phyloP scores from a whole-genome alignment of 306 rosid genomes.

The Alnus glutinosa region DNA sequence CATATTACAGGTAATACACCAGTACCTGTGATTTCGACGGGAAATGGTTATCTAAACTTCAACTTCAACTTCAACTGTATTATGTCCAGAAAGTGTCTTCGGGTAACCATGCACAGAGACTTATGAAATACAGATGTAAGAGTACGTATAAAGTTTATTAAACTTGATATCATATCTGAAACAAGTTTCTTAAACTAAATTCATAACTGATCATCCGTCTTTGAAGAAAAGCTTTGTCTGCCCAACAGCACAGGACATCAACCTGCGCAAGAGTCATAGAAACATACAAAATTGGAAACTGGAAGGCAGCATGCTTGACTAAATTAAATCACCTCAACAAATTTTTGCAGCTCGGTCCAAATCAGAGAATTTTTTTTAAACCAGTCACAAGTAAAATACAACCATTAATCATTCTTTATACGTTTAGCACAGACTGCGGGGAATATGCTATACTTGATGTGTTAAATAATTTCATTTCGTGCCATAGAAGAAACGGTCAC shows the following conservation, averaged over 20 bases:
- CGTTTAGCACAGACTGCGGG: background rate
- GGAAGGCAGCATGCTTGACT: conserved; percentile 5
- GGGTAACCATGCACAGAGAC: background rate
- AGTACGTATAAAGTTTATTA: conserved; percentile 1
- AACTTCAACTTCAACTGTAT: background rate
- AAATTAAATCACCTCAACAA: conserved; percentile 16
- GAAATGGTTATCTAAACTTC: conserved; percentile 1
- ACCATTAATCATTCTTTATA: background rate
- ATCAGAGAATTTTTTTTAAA: background rate
- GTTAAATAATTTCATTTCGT: background rate
- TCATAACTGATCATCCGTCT: conserved; percentile 34
- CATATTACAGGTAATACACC: background rate
- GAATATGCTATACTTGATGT: background rate
- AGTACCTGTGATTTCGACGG: background rate
- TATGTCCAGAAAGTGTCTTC: background rate
- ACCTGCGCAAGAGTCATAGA: conserved; percentile 51
- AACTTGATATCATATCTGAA: background rate
- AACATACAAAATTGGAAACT: conserved; percentile 34
- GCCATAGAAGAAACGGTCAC: background rate
- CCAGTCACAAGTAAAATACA: background rate
- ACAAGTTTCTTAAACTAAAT: background rate
- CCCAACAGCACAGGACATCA: conserved; percentile 47
- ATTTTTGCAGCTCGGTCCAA: conserved; percentile 8
- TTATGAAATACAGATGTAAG: conserved; percentile 17
- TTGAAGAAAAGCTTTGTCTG: conserved; percentile 41